A percentile compares a stretch with the other conserved stretches of the same genome.
Conservation (phyloP, 805 yeast genomes). For the Metschnikowia corniflorae region DNA sequence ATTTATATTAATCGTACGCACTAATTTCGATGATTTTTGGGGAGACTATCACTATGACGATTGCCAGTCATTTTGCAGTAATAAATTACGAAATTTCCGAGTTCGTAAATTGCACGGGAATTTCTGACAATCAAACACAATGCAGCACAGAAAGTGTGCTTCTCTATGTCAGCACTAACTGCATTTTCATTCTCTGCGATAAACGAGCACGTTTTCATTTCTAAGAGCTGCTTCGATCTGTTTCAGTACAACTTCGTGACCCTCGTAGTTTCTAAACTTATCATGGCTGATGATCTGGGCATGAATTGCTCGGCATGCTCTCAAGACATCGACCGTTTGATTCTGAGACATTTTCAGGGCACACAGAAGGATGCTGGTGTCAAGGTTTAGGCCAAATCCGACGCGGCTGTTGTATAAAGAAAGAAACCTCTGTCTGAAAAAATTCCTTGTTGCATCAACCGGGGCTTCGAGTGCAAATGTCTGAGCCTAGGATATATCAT, state of each 20-base stretch:
- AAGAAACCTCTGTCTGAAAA: slow-evolving; percentile 7
- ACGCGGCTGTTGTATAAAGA: slow-evolving; percentile 11
- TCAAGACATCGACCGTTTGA: slow-evolving; percentile 20
- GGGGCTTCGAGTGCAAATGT: neutral
- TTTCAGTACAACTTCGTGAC: slow-evolving; percentile 19
- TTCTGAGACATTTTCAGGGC: slow-evolving; percentile 3
- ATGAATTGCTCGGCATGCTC: slow-evolving; percentile 23
- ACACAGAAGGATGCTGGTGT: slow-evolving; percentile 3
- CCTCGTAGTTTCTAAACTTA: slow-evolving; percentile 23
- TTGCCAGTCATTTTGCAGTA: too few relatives aligned
- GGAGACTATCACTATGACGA: too few relatives aligned
- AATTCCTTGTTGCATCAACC: neutral
- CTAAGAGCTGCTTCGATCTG: slow-evolving; percentile 22
- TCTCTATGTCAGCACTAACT: too few relatives aligned
- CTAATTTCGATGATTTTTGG: too few relatives aligned
- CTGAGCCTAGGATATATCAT: too few relatives aligned
- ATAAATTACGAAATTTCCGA: too few relatives aligned
- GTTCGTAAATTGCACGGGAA: too few relatives aligned
- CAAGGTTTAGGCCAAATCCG: slow-evolving; percentile 14
- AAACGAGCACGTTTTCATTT: slow-evolving; percentile 17
- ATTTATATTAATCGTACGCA: too few relatives aligned
- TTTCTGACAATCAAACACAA: too few relatives aligned
- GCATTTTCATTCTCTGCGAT: too few relatives aligned
- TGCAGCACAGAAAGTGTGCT: too few relatives aligned
- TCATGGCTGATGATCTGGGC: slow-evolving; percentile 18